Base-by-base conservation (phyloP, 1,139 yeast species). In the Kodamaea sp. region DNA sequence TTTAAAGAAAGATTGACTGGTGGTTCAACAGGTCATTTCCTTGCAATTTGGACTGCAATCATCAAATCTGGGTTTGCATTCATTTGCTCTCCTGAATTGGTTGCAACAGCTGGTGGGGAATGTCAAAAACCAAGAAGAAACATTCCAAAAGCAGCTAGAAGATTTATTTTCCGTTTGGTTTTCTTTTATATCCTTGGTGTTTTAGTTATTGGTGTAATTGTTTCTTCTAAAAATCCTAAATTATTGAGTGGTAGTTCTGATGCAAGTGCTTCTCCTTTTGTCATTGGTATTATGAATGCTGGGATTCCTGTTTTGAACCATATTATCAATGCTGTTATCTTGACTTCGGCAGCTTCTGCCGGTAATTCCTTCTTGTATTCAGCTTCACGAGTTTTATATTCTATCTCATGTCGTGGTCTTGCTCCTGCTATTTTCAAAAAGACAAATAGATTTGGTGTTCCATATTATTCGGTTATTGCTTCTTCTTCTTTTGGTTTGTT, bases 341-440 rank as follows among this genome's bases (percentile, higher is more conserved):
- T 84, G 55, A 64, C 83, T 7, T 81, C 84, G 41, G 84, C 85
- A 40, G 74, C 82, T 46, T 79, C 86, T 9, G 85, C 90, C 7
- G 81, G 84, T 36, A 84, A 83, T 61, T 81, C 89, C 0, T 86
- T 80, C 60, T 65, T 82, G 45, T 84, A 82, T 60, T 80, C 84
- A 42, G 81, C 84, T 15, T 75, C 89, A 9, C 74, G 92, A 69
- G 76, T 81, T 10, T 63, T 81, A 32, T 84, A 78, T 55, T 81
- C 84, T 31, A 63, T 83, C 47, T 75, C 88, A 6, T 67, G 68
- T 41, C 77, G 76, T 53, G 82, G 83, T 11, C 72, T 73, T 57
- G 87, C 89, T 22, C 89, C 89, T 45, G 58, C 57, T 31, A 49
- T 81, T 41, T 68, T 84, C 47, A 73, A 70, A 29, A 73, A 67